Evolutionary conservation across 768 basidiomycete genomes (phyloP).

Genomic region (Boletus bicolor): DNA sequence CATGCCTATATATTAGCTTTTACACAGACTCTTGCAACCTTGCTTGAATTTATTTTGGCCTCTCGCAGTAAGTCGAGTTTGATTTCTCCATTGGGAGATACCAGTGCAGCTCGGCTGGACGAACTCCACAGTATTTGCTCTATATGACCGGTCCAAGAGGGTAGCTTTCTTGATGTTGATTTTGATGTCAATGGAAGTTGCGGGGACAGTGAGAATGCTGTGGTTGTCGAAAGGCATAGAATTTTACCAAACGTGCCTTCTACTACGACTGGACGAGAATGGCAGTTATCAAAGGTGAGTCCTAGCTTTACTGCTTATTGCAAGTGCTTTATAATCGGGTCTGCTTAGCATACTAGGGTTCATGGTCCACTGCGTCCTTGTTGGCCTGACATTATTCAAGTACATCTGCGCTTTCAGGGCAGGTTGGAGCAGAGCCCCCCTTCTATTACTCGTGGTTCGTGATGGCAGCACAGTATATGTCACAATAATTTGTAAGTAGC

Average conservation of each 20-base stretch:
- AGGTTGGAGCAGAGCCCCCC: slow-evolving; percentile 18
- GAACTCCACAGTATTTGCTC: slow-evolving; percentile 12
- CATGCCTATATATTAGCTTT: not conserved
- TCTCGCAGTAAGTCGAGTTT: slow-evolving; percentile 9
- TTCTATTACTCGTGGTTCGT: slow-evolving; percentile 20
- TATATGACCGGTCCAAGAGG: slow-evolving; percentile 17
- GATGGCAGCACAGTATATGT: slow-evolving; percentile 14
- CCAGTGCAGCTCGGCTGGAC: not conserved
- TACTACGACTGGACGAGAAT: not conserved
- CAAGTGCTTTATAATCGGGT: not conserved
- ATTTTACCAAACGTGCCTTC: slow-evolving; percentile 13
- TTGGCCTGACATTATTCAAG: slow-evolving; percentile 20
- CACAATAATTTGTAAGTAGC: slow-evolving; percentile 8
- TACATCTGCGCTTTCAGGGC: slow-evolving; percentile 13
- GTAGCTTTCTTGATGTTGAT: slow-evolving; percentile 5
- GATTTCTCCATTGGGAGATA: not conserved
- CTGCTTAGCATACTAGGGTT: slow-evolving; percentile 13
- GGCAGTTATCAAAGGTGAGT: slow-evolving; percentile 11
- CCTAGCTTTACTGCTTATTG: not conserved
- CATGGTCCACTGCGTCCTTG: slow-evolving; percentile 12
- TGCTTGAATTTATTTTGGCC: slow-evolving; percentile 18
- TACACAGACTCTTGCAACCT: slow-evolving; percentile 8
- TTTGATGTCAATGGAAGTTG: slow-evolving; percentile 7
- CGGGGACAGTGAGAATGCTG: not conserved
- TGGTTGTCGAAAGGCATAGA: not conserved